Evolutionary conservation across 2,329 filamentous ascomycete species (phyloP).

Genomic region (Penicillium sp.): DNA sequence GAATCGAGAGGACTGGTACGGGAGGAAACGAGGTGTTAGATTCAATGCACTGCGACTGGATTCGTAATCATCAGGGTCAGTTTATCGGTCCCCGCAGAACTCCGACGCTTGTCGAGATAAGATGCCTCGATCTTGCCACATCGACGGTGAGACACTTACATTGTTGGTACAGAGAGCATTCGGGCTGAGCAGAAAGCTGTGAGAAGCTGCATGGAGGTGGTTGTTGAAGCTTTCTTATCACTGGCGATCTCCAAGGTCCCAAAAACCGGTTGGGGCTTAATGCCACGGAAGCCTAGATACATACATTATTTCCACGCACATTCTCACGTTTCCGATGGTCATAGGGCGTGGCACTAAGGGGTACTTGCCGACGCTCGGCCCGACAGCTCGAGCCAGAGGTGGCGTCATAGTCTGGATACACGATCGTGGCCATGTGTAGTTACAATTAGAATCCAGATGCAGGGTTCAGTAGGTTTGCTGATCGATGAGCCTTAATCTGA

Average conservation of each 20-base stretch:
- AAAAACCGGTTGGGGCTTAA: background rate
- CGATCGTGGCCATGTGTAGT: background rate
- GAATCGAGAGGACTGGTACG: slow-evolving; percentile 1
- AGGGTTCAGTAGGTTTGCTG: background rate
- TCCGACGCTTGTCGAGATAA: background rate
- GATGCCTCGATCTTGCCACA: background rate
- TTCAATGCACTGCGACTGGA: background rate
- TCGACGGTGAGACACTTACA: slow-evolving; percentile 8
- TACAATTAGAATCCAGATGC: background rate
- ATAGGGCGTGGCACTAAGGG: background rate
- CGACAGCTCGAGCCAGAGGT: background rate
- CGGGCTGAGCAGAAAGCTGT: background rate
- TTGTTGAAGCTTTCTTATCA: slow-evolving; percentile 1
- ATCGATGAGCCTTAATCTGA: background rate
- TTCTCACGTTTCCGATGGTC: background rate
- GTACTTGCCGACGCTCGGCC: background rate
- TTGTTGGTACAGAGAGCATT: background rate
- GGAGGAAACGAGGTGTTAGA: background rate
- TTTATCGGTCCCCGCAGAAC: background rate
- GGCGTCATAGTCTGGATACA: background rate
- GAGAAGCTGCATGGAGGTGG: slow-evolving; percentile 7
- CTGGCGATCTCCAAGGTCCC: background rate
- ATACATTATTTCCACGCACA: background rate
- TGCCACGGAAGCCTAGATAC: background rate
- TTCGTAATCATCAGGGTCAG: slow-evolving; percentile 7